Conservation (phyloP, 768 basidiomycete species). For the Lactarius psammicola region DNA sequence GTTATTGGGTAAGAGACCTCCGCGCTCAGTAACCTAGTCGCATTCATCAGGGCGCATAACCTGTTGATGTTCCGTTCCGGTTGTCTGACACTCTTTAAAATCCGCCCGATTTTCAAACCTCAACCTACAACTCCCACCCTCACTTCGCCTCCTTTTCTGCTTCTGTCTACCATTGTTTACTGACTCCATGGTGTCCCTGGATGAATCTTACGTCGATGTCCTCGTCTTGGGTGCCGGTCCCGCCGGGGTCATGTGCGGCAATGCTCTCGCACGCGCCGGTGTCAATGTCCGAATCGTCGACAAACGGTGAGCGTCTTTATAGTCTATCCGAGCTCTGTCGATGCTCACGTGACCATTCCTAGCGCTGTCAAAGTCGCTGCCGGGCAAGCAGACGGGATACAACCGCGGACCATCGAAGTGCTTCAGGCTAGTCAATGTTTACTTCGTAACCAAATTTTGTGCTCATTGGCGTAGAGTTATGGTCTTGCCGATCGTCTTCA, state of each 20-base stretch:
- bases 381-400: conserved; percentile 57
- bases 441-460: background rate
- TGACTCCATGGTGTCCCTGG: conserved; percentile 20
- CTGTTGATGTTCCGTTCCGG: background rate
- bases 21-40: background rate
- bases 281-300: conserved; percentile 61
- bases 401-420: conserved; percentile 54
- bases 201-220: conserved; percentile 52
- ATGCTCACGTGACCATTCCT: background rate
- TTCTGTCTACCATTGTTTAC: background rate
- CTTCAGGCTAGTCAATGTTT: conserved; percentile 39
- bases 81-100: background rate
- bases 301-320: conserved; percentile 41
- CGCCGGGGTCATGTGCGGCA: conserved; percentile 66
- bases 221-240: conserved; percentile 63
- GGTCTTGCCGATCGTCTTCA: conserved; percentile 66
- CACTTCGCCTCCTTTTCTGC: background rate
- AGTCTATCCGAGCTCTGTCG: background rate
- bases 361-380: conserved; percentile 42
- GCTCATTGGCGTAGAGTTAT: conserved; percentile 54
- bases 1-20: background rate
- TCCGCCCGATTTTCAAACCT: background rate
- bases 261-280: conserved; percentile 56
- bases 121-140: background rate
- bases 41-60: background rate